A percentile compares a stretch with the other conserved stretches of the same genome.
Evolutionary conservation across 2,329 filamentous ascomycete species (phyloP).

Genomic region (Botrytis aclada): DNA sequence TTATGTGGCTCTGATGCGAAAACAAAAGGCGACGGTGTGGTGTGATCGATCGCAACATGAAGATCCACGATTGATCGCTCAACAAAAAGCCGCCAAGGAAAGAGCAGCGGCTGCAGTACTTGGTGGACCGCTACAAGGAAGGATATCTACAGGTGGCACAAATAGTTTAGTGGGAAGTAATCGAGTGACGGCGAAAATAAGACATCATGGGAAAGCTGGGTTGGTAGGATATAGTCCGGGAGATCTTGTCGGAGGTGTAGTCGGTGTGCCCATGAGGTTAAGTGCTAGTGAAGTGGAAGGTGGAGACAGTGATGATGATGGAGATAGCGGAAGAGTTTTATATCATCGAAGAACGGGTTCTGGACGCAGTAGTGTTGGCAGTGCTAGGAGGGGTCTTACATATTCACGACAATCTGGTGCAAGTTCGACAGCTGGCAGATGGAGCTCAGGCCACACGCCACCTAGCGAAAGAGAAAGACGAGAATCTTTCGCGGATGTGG

Average conservation of each 20-base stretch:
- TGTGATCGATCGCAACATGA: constrained; percentile 92
- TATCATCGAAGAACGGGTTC: constrained; percentile 71
- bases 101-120: constrained; percentile 81
- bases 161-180: constrained; percentile 39
- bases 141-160: constrained; percentile 41
- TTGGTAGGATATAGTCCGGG: constrained; percentile 72
- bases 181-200: constrained; percentile 79
- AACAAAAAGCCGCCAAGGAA: constrained; percentile 83
- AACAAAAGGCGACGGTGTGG: constrained; percentile 98
- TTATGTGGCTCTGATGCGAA: constrained; percentile 93
- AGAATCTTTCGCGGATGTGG: constrained; percentile 30
- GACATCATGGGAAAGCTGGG: constrained; percentile 79
- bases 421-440: constrained; percentile 39
- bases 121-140: constrained; percentile 47
- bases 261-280: constrained; percentile 83
- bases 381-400: constrained; percentile 40
- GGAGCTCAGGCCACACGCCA: constrained; percentile 45
- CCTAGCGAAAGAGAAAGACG: constrained; percentile 38
- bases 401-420: constrained; percentile 41
- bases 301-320: constrained; percentile 77
- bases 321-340: constrained; percentile 43
- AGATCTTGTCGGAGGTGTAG: constrained; percentile 64
- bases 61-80: constrained; percentile 77
- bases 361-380: constrained; percentile 60
- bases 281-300: constrained; percentile 95